phyloP scores from a whole-genome alignment of 2,329 filamentous ascomycete species.

The Arthroderma sp. region DNA sequence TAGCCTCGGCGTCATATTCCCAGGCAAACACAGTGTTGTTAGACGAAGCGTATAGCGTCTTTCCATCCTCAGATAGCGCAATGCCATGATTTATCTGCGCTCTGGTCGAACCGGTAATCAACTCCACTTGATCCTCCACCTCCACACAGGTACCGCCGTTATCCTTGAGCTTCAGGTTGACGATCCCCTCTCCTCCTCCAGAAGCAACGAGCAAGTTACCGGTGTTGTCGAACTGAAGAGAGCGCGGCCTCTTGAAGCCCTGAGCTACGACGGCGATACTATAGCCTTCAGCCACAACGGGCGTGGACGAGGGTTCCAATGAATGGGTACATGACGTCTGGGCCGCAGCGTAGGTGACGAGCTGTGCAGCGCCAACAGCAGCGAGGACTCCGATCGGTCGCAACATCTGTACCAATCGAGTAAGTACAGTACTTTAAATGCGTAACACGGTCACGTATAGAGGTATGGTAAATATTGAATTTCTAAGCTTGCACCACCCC shows the following conservation, averaged over 20 bases:
- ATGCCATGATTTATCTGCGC: conserved; percentile 37
- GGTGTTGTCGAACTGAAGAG: conserved; percentile 34
- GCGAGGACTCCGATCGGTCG: no score
- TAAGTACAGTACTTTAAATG: no score
- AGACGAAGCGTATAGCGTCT: conserved; percentile 43
- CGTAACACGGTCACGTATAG: no score
- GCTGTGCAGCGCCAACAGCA: no score
- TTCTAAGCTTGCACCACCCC: no score
- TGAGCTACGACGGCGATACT: conserved; percentile 3
- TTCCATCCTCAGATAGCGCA: conserved; percentile 35
- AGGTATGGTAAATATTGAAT: no score
- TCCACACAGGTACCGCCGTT: conserved; percentile 14
- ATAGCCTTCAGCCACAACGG: conserved; percentile 5
- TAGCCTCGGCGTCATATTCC: conserved; percentile 46
- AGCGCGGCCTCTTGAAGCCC: conserved; percentile 23
- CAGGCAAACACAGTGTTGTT: conserved; percentile 48
- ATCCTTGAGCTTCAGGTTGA: conserved; percentile 25
- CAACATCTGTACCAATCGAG: no score
- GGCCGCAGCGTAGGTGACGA: background rate
- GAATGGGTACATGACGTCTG: conserved; percentile 2
- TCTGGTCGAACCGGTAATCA: conserved; percentile 3
- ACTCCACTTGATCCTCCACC: conserved; percentile 1
- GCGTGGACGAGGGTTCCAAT: conserved; percentile 4
- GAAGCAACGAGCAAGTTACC: conserved; percentile 37
- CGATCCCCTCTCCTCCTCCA: conserved; percentile 28